phyloP scores from a whole-genome alignment of 2,329 filamentous ascomycete genomes.

The Aureobasidium sp. region DNA sequence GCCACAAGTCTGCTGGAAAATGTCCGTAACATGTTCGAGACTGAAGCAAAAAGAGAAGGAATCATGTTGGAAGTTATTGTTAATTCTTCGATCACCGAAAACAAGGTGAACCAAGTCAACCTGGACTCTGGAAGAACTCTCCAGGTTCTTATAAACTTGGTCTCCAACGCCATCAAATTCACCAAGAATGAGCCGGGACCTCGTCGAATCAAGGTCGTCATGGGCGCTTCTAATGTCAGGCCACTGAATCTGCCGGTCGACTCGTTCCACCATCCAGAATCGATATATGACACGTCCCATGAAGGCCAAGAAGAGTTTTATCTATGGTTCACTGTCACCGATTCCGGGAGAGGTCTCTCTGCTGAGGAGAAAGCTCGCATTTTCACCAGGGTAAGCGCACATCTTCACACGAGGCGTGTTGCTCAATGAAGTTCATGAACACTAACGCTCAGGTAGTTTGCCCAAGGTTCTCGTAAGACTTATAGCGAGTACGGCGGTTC shows the following conservation, averaged over 20 bases:
- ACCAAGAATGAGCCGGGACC: slow-evolving; percentile 31
- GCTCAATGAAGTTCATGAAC: background rate
- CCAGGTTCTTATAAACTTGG: slow-evolving; percentile 27
- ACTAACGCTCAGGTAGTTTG: slow-evolving; percentile 42
- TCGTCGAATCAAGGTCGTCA: slow-evolving; percentile 32
- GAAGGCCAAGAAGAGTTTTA: slow-evolving; percentile 29
- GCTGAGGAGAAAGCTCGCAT: slow-evolving; percentile 35
- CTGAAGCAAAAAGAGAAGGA: slow-evolving; percentile 28
- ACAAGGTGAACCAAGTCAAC: slow-evolving; percentile 24
- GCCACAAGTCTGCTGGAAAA: slow-evolving; percentile 28
- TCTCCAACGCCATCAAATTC: slow-evolving; percentile 33
- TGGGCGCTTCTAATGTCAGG: slow-evolving; percentile 28
- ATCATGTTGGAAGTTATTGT: slow-evolving; percentile 25
- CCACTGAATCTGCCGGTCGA: slow-evolving; percentile 27
- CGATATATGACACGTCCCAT: slow-evolving; percentile 26
- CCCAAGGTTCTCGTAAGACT: slow-evolving; percentile 58
- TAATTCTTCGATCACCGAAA: slow-evolving; percentile 28
- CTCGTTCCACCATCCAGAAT: slow-evolving; percentile 18
- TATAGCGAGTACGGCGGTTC: slow-evolving; percentile 61
- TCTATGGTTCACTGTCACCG: slow-evolving; percentile 28
- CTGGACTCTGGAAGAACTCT: slow-evolving; percentile 25
- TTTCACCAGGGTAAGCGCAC: slow-evolving; percentile 41
- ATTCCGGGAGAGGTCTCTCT: slow-evolving; percentile 30
- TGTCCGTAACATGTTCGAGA: slow-evolving; percentile 31
- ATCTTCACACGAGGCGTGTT: background rate